Conservation (phyloP, 805 yeast genomes). For the Kodamaea hsintzibuensis region DNA sequence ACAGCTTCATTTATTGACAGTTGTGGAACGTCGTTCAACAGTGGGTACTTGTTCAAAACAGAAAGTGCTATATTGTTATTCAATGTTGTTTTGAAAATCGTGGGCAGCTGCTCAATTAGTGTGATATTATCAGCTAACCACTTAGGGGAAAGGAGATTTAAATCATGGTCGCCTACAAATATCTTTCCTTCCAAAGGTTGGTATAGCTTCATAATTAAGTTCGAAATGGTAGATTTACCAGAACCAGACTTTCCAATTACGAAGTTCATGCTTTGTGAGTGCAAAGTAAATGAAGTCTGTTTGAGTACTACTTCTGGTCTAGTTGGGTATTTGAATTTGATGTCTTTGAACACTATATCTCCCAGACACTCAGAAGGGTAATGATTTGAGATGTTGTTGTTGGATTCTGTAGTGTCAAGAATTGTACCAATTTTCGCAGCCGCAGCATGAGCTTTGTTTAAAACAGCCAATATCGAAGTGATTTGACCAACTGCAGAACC, state of each 20-base stretch:
- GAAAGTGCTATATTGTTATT: constrained; percentile 65
- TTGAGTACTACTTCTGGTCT: constrained; percentile 52
- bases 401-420: constrained; percentile 2
- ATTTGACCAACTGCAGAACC: constrained; percentile 59
- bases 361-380: constrained; percentile 32
- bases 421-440: constrained; percentile 48
- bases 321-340: constrained; percentile 64
- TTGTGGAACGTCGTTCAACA: constrained; percentile 20
- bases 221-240: constrained; percentile 84
- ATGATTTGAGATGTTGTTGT: constrained; percentile 7
- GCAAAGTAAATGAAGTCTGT: constrained; percentile 46
- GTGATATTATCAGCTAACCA: constrained; percentile 69
- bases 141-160: constrained; percentile 40
- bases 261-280: constrained; percentile 51
- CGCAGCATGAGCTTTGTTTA: constrained; percentile 77
- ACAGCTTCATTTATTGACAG: constrained; percentile 42
- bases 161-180: constrained; percentile 52
- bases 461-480: constrained; percentile 54
- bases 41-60: constrained; percentile 19
- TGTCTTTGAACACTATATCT: constrained; percentile 52
- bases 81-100: constrained; percentile 64
- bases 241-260: constrained; percentile 89
- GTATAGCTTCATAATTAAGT: constrained; percentile 63
- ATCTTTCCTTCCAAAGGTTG: constrained; percentile 53
- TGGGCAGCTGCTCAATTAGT: constrained; percentile 70